Percentiles rank a stretch among this genome's conserved stretches.
Conservation (phyloP, 2,329 filamentous ascomycete species). For the Neonectria punicea region DNA sequence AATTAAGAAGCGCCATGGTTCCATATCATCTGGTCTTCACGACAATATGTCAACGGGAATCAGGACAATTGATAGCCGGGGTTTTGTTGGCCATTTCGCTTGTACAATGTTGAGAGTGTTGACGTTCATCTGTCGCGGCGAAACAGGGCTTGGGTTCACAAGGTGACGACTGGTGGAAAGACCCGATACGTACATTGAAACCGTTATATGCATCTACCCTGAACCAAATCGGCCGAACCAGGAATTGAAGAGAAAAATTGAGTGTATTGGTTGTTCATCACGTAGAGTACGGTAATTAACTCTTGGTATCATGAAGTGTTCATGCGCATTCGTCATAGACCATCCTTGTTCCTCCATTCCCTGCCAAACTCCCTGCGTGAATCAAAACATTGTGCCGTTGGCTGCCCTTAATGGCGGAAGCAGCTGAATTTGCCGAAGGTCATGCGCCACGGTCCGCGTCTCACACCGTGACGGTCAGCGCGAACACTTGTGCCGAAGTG, state of each 20-base stretch:
- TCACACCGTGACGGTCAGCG: slow-evolving; percentile 58
- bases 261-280: not conserved
- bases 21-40: not conserved
- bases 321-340: not conserved
- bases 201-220: slow-evolving; percentile 4
- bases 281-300: not conserved
- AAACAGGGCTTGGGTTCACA: not conserved
- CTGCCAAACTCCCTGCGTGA: not conserved
- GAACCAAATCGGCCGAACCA: not conserved
- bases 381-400: not conserved
- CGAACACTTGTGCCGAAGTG: slow-evolving; percentile 62
- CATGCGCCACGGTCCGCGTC: slow-evolving; percentile 62
- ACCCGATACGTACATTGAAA: slow-evolving; percentile 16
- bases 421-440: slow-evolving; percentile 62
- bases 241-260: not conserved
- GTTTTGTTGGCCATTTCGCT: slow-evolving; percentile 2
- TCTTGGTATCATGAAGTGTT: not conserved
- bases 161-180: not conserved
- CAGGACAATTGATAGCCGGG: not conserved
- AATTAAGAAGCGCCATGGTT: slow-evolving; percentile 71
- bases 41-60: not conserved
- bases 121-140: slow-evolving; percentile 10
- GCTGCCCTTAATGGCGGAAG: slow-evolving; percentile 51
- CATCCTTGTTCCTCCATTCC: not conserved
- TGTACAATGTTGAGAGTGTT: not conserved